A percentile compares a stretch with the other conserved stretches of the same genome.
Conservation (phyloP, 192 early-diverging fungal species). For the Linnemannia elongata region DNA sequence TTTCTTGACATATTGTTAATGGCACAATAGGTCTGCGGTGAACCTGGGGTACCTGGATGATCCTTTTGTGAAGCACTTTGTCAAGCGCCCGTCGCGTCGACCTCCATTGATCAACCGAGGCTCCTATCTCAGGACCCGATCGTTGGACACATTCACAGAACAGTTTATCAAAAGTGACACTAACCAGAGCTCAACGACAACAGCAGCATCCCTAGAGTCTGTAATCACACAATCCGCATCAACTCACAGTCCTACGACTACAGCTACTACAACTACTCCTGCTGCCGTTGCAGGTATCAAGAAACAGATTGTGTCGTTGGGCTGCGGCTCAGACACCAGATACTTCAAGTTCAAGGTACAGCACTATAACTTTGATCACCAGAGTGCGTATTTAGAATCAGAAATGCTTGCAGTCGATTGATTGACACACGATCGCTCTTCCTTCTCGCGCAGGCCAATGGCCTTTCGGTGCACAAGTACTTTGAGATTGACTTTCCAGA, state of each 20-base stretch:
- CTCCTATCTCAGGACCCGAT: conserved; percentile 80
- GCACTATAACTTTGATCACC: background rate
- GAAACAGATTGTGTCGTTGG: conserved; percentile 89
- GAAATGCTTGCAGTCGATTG: background rate
- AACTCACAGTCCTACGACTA: background rate
- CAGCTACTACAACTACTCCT: conserved; percentile 1
- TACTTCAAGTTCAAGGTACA: conserved; percentile 84
- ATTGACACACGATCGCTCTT: background rate
- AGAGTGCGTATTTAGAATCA: background rate
- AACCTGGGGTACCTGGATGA: conserved; percentile 86
- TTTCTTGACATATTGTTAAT: background rate
- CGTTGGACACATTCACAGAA: conserved; percentile 74
- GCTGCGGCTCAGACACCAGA: conserved; percentile 94
- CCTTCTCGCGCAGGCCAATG: conserved; percentile 22
- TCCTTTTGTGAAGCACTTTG: conserved; percentile 85
- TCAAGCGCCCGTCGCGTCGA: conserved; percentile 76
- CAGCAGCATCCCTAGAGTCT: background rate
- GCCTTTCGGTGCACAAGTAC: conserved; percentile 63
- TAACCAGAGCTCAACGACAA: background rate
- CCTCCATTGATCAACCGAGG: conserved; percentile 96
- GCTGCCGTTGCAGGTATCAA: conserved; percentile 17
- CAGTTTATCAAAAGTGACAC: conserved; percentile 69
- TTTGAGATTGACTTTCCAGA: conserved; percentile 97
- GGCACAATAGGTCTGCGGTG: conserved; percentile 79
- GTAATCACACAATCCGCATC: background rate